phyloP scores from a whole-genome alignment of 305 asterid species.

The Solanum hybrid region DNA sequence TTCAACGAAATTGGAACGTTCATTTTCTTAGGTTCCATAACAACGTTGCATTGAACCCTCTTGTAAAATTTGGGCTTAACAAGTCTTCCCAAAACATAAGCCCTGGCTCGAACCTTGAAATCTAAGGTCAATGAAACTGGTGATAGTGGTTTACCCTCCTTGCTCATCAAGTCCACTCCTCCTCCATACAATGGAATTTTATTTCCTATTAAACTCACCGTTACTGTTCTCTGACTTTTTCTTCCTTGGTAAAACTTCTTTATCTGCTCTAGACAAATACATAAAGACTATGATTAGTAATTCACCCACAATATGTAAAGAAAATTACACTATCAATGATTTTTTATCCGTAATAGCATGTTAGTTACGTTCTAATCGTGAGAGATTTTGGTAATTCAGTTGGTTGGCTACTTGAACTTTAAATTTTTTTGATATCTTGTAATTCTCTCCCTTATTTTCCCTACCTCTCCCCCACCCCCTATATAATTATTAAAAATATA shows the following conservation, averaged over 20 bases:
- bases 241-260: slow-evolving; percentile 68
- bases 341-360: not conserved
- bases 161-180: slow-evolving; percentile 50
- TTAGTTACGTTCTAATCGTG: not conserved
- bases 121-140: slow-evolving; percentile 51
- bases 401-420: accelerated
- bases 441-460: not conserved
- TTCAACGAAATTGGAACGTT: slow-evolving; percentile 33
- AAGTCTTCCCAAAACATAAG: slow-evolving; percentile 71
- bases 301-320: not conserved
- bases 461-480: not conserved
- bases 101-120: slow-evolving; percentile 61
- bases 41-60: slow-evolving; percentile 43
- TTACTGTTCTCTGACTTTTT: slow-evolving; percentile 49
- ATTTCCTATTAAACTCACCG: slow-evolving; percentile 41
- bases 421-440: not conserved
- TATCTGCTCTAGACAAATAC: slow-evolving; percentile 29
- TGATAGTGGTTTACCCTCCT: slow-evolving; percentile 39
- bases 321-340: too few relatives aligned
- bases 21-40: slow-evolving; percentile 43
- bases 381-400: not conserved
- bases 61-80: slow-evolving; percentile 75
- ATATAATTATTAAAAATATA: not conserved
- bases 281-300: not conserved
- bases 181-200: slow-evolving; percentile 78